phyloP scores from a whole-genome alignment of 2,329 filamentous ascomycete species.

The Byssoonygena ceratinophila region DNA sequence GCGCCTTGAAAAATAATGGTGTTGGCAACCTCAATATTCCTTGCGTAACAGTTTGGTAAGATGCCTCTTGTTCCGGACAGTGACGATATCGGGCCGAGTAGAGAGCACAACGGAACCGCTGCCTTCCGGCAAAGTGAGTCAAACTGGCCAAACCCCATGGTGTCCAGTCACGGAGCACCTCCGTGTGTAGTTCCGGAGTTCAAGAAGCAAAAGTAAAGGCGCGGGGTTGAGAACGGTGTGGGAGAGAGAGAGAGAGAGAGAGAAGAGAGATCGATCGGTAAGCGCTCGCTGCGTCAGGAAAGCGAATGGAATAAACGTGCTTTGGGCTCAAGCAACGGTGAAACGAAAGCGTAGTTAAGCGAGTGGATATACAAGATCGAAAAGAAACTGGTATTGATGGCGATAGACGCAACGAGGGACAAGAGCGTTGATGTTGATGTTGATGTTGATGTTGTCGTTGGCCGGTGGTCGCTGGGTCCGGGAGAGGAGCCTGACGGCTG shows the following conservation, averaged over 20 bases:
- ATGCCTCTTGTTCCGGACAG: conserved; percentile 64
- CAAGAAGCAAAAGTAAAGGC: conserved; percentile 1
- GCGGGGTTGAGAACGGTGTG: conserved; percentile 5
- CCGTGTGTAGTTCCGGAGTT: conserved; percentile 13
- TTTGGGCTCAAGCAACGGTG: not conserved
- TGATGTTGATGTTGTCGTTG: not conserved
- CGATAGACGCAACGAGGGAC: not conserved
- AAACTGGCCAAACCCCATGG: conserved; percentile 88
- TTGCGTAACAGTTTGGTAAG: conserved; percentile 81
- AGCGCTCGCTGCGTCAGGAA: too few species aligned
- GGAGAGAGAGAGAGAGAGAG: not conserved
- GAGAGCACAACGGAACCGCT: conserved; percentile 74
- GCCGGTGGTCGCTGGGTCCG: not conserved
- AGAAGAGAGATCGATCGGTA: too few species aligned
- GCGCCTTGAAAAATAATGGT: conserved; percentile 97
- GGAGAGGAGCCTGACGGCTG: not conserved
- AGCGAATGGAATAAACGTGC: not conserved
- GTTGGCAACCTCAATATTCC: conserved; percentile 92
- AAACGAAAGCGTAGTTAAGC: not conserved
- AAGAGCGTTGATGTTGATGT: not conserved
- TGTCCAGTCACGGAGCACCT: conserved; percentile 25
- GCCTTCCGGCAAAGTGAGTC: conserved; percentile 73
- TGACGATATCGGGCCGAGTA: conserved; percentile 57
- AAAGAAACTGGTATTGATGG: not conserved
- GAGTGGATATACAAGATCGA: not conserved